These are phyloP conservation scores for Acacia pycnantha DNA, from an alignment of 331 rosid species.

Conservation along the genomic window DNA sequence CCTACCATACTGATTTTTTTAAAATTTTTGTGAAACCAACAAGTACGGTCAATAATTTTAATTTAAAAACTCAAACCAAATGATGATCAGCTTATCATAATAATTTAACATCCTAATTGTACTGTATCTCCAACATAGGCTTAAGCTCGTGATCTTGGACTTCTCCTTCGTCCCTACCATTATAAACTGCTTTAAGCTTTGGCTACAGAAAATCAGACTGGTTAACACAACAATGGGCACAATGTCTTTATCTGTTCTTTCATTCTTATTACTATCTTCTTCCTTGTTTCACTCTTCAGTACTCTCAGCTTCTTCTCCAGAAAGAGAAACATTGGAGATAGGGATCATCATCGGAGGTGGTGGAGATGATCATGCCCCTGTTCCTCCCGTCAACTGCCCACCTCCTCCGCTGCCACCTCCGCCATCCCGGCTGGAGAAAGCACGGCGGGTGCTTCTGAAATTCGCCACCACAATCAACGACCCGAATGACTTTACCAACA, in stretches of 20 bases:
- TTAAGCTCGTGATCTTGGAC: conserved; percentile 16
- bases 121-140: not conserved
- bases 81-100: not conserved
- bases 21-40: not conserved
- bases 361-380: conserved; percentile 43
- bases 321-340: conserved; percentile 44
- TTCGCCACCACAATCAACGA: conserved; percentile 33
- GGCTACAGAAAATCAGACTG: not conserved
- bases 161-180: not conserved
- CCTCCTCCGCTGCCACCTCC: not conserved
- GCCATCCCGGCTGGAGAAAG: conserved; percentile 25
- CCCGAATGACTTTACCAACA: not conserved
- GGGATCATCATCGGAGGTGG: conserved; percentile 48
- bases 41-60: not conserved
- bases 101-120: not conserved
- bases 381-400: conserved; percentile 14
- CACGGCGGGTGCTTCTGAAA: not conserved
- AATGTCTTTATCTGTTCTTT: conserved; percentile 14
- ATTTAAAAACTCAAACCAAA: not conserved
- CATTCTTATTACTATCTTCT: conserved; percentile 21
- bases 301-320: not conserved
- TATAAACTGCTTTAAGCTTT: not conserved
- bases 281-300: conserved; percentile 16
- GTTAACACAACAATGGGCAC: conserved; percentile 22
- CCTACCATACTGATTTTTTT: not conserved